A percentile compares a stretch with the other conserved stretches of the same genome.
Evolutionary conservation across 106 monocot genomes (phyloP).

Genomic region (Hemerocallis citrina): DNA sequence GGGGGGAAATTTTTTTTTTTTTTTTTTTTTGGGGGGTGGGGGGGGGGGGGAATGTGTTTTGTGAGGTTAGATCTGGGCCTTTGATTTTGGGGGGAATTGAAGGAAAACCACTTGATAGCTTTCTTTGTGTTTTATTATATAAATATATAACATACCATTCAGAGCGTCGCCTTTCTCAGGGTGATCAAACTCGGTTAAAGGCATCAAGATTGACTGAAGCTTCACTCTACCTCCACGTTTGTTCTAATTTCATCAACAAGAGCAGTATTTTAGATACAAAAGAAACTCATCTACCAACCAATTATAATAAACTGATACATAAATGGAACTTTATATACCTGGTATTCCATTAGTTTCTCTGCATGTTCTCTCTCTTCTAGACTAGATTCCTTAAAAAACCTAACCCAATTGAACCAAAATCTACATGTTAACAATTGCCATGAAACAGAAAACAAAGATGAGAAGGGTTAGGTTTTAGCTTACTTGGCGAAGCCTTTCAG

Average conservation of each 20-base stretch:
- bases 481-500: slow-evolving; percentile 80
- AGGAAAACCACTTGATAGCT: no score
- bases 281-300: neutral
- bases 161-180: slow-evolving; percentile 82
- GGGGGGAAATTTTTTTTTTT: no score
- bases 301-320: neutral
- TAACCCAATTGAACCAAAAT: neutral
- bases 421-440: neutral
- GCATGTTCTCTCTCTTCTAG: slow-evolving; percentile 49
- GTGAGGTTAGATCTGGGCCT: no score
- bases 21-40: no score
- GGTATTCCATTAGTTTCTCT: slow-evolving; percentile 52
- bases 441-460: neutral
- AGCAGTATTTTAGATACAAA: neutral
- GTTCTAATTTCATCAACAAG: slow-evolving; percentile 31
- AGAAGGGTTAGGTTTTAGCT: slow-evolving; percentile 2
- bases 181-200: slow-evolving; percentile 66
- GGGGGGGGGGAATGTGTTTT: no score
- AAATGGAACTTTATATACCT: slow-evolving; percentile 8
- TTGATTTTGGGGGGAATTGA: no score
- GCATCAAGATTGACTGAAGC: slow-evolving; percentile 57
- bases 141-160: slow-evolving; percentile 45
- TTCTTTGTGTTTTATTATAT: no score
- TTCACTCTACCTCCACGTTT: slow-evolving; percentile 70
- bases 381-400: slow-evolving; percentile 55